Conservation (phyloP, 2,329 filamentous ascomycete genomes). For the Fulvia fulva region DNA sequence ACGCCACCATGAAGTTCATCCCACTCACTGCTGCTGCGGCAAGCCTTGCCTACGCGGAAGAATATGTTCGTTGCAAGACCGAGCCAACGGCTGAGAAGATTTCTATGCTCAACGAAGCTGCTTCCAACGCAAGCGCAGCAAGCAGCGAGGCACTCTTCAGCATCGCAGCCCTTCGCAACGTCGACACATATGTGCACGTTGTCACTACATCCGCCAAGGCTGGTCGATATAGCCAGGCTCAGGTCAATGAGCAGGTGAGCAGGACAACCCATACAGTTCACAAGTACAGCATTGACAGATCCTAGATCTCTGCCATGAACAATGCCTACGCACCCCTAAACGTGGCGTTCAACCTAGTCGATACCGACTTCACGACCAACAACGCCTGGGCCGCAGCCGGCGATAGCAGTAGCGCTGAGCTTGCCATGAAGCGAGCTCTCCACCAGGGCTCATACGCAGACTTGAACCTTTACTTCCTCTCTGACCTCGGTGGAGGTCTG, state of each 20-base stretch:
- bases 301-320: conserved; percentile 14
- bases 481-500: conserved; percentile 38
- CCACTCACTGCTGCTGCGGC: background rate
- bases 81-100: conserved; percentile 1
- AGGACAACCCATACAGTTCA: background rate
- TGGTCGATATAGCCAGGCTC: conserved; percentile 31
- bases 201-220: conserved; percentile 34
- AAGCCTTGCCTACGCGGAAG: background rate
- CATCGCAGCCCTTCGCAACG: conserved; percentile 3
- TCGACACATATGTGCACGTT: conserved; percentile 38
- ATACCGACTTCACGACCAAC: conserved; percentile 48
- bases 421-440: conserved; percentile 49
- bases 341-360: conserved; percentile 38
- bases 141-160: background rate
- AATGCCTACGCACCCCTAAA: conserved; percentile 33
- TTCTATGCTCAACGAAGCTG: conserved; percentile 4
- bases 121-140: background rate
- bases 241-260: conserved; percentile 12
- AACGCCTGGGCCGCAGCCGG: conserved; percentile 49
- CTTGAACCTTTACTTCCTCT: conserved; percentile 56
- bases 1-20: conserved; percentile 5
- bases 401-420: conserved; percentile 36
- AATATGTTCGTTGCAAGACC: conserved; percentile 11
- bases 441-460: conserved; percentile 49
- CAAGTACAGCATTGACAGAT: background rate